phyloP scores from a whole-genome alignment of 371 early-diverging fungal genomes.

The Circinella minor region DNA sequence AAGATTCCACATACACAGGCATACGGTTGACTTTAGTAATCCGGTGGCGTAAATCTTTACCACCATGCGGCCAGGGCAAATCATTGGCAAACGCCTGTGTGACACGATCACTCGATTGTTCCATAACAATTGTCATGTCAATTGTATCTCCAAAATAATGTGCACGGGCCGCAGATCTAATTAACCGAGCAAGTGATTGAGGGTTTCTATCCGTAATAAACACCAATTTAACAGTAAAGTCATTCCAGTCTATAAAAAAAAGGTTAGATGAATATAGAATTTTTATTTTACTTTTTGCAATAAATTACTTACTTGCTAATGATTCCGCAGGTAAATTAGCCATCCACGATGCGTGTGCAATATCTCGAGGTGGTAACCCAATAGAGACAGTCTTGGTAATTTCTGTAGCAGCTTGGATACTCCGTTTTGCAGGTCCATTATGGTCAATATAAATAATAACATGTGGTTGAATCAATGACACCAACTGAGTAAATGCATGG shows the following conservation, averaged over 20 bases:
- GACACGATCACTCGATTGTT: constrained; percentile 52
- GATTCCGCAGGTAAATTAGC: constrained; percentile 53
- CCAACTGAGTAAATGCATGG: constrained; percentile 22
- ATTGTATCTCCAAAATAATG: constrained; percentile 61
- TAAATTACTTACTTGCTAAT: constrained; percentile 48
- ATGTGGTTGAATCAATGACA: constrained; percentile 25
- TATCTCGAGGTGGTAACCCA: constrained; percentile 49
- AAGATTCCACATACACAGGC: constrained; percentile 64
- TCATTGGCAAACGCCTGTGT: constrained; percentile 53
- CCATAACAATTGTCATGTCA: constrained; percentile 61
- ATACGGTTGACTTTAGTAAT: constrained; percentile 57
- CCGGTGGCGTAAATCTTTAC: constrained; percentile 57
- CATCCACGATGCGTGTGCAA: constrained; percentile 55
- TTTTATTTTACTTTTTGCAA: background rate
- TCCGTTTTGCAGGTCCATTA: constrained; percentile 4
- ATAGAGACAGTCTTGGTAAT: constrained; percentile 39
- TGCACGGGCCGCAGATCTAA: constrained; percentile 54
- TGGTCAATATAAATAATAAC: constrained; percentile 32
- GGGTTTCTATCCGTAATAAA: constrained; percentile 61
- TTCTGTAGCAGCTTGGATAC: constrained; percentile 22
- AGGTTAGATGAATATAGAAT: background rate
- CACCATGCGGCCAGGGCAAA: constrained; percentile 57
- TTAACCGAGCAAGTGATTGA: constrained; percentile 53
- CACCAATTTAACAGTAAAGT: constrained; percentile 53
- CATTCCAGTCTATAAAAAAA: constrained; percentile 57